Percentiles rank a stretch among this genome's conserved stretches.
Conservation (phyloP, 2,329 filamentous ascomycete species). For the Leptosphaerulina australis region DNA sequence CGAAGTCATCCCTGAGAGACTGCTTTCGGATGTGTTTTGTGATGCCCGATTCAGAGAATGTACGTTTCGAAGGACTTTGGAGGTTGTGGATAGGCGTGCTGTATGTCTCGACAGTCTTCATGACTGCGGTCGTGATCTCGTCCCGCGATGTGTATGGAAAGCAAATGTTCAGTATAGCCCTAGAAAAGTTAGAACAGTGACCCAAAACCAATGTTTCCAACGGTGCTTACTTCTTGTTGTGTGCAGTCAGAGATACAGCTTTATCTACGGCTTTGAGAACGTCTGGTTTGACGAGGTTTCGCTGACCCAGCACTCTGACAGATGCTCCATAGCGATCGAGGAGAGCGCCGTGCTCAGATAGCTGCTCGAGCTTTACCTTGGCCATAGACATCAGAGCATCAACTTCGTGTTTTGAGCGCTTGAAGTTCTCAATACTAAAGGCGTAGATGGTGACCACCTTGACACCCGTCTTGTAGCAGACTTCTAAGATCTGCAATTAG, state of each 20-base stretch:
- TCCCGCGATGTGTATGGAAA: constrained; percentile 97
- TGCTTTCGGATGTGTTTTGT: constrained; percentile 75
- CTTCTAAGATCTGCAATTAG: constrained; percentile 74
- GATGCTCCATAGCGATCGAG: constrained; percentile 90
- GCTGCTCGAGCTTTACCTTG: constrained; percentile 89
- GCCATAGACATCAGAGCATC: constrained; percentile 97
- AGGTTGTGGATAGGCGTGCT: constrained; percentile 68
- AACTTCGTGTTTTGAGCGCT: constrained; percentile 93
- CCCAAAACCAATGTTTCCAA: not conserved
- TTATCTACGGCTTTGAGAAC: constrained; percentile 87
- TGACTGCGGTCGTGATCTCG: constrained; percentile 90
- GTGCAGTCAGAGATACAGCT: constrained; percentile 82
- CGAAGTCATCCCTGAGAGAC: constrained; percentile 50
- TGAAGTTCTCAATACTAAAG: constrained; percentile 99
- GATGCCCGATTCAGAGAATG: constrained; percentile 88
- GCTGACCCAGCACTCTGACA: constrained; percentile 83
- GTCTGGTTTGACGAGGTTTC: constrained; percentile 81
- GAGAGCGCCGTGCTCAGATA: constrained; percentile 90
- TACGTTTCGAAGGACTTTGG: constrained; percentile 62
- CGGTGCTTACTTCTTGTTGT: constrained; percentile 74
- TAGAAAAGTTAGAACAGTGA: constrained; percentile 31
- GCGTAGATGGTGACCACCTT: constrained; percentile 97
- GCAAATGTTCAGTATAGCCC: constrained; percentile 85
- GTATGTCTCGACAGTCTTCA: constrained; percentile 85
- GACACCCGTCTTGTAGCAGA: constrained; percentile 97